Conservation (phyloP, 352 stramenopile species). For the Aphanomyces euteiches region DNA sequence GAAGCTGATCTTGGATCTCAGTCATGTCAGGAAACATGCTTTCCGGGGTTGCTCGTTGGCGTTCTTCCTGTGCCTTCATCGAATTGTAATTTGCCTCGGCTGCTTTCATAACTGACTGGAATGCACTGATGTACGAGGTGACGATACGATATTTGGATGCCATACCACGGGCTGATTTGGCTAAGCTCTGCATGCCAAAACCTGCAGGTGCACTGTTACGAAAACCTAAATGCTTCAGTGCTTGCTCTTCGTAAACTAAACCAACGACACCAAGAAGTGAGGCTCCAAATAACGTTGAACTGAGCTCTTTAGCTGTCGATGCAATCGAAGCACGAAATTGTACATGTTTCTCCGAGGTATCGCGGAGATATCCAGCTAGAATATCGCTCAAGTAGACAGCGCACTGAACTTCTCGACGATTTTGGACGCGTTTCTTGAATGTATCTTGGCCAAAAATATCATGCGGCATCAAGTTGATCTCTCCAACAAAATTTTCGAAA, state of each 20-base stretch:
- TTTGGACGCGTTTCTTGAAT: slow-evolving; percentile 32
- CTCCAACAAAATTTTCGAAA: slow-evolving; percentile 67
- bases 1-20: slow-evolving; percentile 40
- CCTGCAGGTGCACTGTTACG: slow-evolving; percentile 30
- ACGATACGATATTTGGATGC: slow-evolving; percentile 33
- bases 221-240: slow-evolving; percentile 32
- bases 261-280: slow-evolving; percentile 34
- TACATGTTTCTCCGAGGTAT: slow-evolving; percentile 21
- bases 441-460: slow-evolving; percentile 34
- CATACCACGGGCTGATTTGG: slow-evolving; percentile 28
- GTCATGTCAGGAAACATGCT: slow-evolving; percentile 34
- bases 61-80: slow-evolving; percentile 11
- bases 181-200: slow-evolving; percentile 27
- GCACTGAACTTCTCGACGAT: slow-evolving; percentile 35
- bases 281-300: slow-evolving; percentile 33
- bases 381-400: slow-evolving; percentile 32
- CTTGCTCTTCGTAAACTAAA: slow-evolving; percentile 35
- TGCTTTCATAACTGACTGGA: slow-evolving; percentile 23
- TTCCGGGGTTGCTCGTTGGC: neutral
- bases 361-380: slow-evolving; percentile 23
- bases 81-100: slow-evolving; percentile 29
- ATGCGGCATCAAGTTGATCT: slow-evolving; percentile 50
- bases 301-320: slow-evolving; percentile 33
- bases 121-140: slow-evolving; percentile 21
- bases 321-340: slow-evolving; percentile 28